Evolutionary conservation across 2,329 filamentous ascomycete species (phyloP).

Genomic region (Pseudopithomyces chartarum): DNA sequence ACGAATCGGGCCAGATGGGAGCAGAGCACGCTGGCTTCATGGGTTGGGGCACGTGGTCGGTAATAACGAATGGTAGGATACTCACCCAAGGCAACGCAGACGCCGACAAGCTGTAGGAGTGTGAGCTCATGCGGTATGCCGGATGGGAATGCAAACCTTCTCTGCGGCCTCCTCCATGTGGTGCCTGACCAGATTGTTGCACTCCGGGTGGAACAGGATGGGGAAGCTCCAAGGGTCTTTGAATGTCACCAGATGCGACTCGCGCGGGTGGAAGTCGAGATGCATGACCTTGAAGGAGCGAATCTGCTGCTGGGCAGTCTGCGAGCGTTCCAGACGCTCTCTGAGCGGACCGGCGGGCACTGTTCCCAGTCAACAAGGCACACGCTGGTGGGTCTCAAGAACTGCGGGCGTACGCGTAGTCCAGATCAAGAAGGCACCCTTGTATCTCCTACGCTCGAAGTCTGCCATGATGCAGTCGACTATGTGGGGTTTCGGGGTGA

Average conservation of each 20-base stretch:
- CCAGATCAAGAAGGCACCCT: slow-evolving; percentile 82
- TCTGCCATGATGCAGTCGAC: slow-evolving; percentile 95
- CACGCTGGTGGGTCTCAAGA: not conserved
- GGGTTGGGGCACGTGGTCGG: slow-evolving; percentile 71
- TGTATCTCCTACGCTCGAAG: slow-evolving; percentile 82
- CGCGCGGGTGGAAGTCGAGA: slow-evolving; percentile 86
- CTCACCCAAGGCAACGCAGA: slow-evolving; percentile 92
- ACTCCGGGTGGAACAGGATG: slow-evolving; percentile 85
- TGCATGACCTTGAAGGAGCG: slow-evolving; percentile 82
- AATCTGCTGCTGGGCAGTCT: slow-evolving; percentile 72
- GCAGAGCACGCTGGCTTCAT: slow-evolving; percentile 88
- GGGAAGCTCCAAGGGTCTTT: slow-evolving; percentile 96
- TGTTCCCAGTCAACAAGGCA: slow-evolving; percentile 32
- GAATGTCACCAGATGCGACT: slow-evolving; percentile 90
- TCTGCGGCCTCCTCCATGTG: slow-evolving; percentile 87
- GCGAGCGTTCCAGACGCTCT: slow-evolving; percentile 74
- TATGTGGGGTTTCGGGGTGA: slow-evolving; percentile 84
- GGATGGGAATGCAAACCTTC: slow-evolving; percentile 64
- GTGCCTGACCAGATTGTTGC: slow-evolving; percentile 78
- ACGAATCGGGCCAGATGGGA: slow-evolving; percentile 88
- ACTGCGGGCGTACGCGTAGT: slow-evolving; percentile 60
- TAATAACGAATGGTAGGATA: slow-evolving; percentile 94
- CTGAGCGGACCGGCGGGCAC: slow-evolving; percentile 73
- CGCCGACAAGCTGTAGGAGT: slow-evolving; percentile 69
- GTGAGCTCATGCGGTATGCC: slow-evolving; percentile 8